These are phyloP conservation scores for Kodamaea fungicola DNA, from an alignment of 1,139 yeast genomes.

Conservation along the genomic window DNA sequence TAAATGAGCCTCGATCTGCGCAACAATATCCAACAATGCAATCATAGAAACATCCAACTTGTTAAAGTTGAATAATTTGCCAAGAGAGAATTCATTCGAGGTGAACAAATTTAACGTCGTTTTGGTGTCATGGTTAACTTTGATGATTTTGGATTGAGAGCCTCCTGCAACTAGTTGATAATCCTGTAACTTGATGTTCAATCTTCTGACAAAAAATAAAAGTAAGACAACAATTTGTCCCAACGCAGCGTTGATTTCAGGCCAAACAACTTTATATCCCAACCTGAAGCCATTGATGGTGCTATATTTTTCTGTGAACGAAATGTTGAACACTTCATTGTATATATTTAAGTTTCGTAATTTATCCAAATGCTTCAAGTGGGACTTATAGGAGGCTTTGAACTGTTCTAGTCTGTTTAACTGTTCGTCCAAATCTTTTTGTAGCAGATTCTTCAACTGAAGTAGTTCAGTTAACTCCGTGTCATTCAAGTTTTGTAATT, in stretches of 20 bases:
- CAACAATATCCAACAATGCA: slow-evolving; percentile 61
- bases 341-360: slow-evolving; percentile 76
- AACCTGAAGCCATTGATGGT: slow-evolving; percentile 82
- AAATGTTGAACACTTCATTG: slow-evolving; percentile 75
- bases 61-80: slow-evolving; percentile 65
- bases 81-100: slow-evolving; percentile 65
- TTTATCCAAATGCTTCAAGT: slow-evolving; percentile 62
- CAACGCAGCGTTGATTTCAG: slow-evolving; percentile 88
- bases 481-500: slow-evolving; percentile 35
- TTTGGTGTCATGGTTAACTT: slow-evolving; percentile 25
- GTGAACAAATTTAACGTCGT: slow-evolving; percentile 51
- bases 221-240: slow-evolving; percentile 78
- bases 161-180: slow-evolving; percentile 81
- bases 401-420: slow-evolving; percentile 56
- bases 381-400: slow-evolving; percentile 58
- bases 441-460: slow-evolving; percentile 48
- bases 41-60: slow-evolving; percentile 75
- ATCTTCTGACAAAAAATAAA: slow-evolving; percentile 58
- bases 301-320: slow-evolving; percentile 73
- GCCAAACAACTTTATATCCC: slow-evolving; percentile 79
- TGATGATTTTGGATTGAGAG: slow-evolving; percentile 75
- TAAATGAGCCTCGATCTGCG: slow-evolving; percentile 53
- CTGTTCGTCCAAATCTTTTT: slow-evolving; percentile 46
- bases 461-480: slow-evolving; percentile 44
- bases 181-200: slow-evolving; percentile 52